Evolutionary conservation across 768 basidiomycete genomes (phyloP).

Genomic region (Tricholoma sp.): DNA sequence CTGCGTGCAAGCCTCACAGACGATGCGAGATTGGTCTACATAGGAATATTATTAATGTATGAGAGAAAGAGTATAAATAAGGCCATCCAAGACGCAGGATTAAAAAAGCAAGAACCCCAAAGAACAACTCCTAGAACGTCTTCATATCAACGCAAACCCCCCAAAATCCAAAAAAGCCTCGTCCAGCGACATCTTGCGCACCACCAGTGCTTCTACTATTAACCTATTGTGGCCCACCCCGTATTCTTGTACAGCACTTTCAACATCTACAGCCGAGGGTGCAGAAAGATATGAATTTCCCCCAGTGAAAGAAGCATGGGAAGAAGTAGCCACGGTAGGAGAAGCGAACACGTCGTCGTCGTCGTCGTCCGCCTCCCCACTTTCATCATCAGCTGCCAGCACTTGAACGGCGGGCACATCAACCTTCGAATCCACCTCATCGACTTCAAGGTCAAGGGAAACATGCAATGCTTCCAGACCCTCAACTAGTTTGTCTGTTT

Average conservation of each 20-base stretch:
- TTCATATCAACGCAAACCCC: constrained; percentile 42
- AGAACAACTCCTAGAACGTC: not conserved
- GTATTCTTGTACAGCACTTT: not conserved
- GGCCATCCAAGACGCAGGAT: not conserved
- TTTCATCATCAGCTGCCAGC: not conserved
- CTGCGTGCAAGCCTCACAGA: too few species aligned
- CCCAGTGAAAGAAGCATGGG: constrained; percentile 17
- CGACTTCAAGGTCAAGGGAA: constrained; percentile 6
- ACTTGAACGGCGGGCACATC: not conserved
- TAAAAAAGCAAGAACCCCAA: not conserved
- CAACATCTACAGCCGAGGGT: constrained; percentile 9
- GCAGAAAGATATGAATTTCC: constrained; percentile 10
- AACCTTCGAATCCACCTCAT: not conserved
- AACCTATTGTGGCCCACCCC: constrained; percentile 41
- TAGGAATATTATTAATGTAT: not conserved
- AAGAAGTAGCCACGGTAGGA: constrained; percentile 19
- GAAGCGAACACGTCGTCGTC: constrained; percentile 37
- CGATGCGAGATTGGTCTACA: too few species aligned
- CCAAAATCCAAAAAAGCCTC: constrained; percentile 77
- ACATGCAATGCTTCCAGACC: constrained; percentile 14
- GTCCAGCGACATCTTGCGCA: constrained; percentile 69
- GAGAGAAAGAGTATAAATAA: not conserved
- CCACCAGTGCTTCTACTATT: constrained; percentile 78
- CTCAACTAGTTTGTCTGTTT: constrained; percentile 13
- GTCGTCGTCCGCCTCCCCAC: constrained; percentile 10